Percentiles rank a stretch among this genome's conserved stretches.
Conservation (phyloP, 1,284 basidiomycete genomes). For the Butyriboletus appendiculatus region DNA sequence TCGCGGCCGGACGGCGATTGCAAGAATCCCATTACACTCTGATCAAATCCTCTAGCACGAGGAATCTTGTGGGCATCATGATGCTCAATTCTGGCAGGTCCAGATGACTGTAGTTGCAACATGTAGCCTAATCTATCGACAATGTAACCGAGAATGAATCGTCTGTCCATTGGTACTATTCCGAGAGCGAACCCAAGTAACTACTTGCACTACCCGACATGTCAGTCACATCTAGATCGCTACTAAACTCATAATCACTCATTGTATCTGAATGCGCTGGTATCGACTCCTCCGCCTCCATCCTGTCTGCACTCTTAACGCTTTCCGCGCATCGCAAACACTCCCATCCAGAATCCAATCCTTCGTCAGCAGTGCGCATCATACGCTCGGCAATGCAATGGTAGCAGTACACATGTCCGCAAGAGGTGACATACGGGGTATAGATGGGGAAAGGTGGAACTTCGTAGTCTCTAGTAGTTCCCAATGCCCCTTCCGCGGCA, state of each 20-base stretch:
- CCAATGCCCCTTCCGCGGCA: constrained; percentile 5
- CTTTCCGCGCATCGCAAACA: constrained; percentile 75
- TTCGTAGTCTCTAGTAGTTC: constrained; percentile 20
- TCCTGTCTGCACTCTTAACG: constrained; percentile 58
- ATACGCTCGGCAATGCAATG: constrained; percentile 83
- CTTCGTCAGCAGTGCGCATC: constrained; percentile 69
- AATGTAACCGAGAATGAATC: constrained; percentile 7
- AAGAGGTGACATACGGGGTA: constrained; percentile 74
- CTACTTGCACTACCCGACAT: constrained; percentile 35
- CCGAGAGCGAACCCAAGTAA: constrained; percentile 34
- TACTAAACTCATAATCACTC: constrained; percentile 59
- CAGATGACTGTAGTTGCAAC: constrained; percentile 1
- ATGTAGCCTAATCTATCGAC: constrained; percentile 7
- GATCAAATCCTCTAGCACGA: constrained; percentile 34
- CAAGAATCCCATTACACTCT: constrained; percentile 58
- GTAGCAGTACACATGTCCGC: constrained; percentile 86
- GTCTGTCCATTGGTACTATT: constrained; percentile 9
- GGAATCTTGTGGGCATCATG: constrained; percentile 25
- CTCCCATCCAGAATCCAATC: constrained; percentile 66
- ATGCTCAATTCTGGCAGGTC: constrained; percentile 26
- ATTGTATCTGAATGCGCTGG: constrained; percentile 35
- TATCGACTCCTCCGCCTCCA: constrained; percentile 31
- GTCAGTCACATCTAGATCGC: constrained; percentile 45
- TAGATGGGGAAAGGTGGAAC: constrained; percentile 60
- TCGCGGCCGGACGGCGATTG: constrained; percentile 54